Evolutionary conservation across 257 asterid genomes (phyloP).

Genomic region (Salvia hispanica): DNA sequence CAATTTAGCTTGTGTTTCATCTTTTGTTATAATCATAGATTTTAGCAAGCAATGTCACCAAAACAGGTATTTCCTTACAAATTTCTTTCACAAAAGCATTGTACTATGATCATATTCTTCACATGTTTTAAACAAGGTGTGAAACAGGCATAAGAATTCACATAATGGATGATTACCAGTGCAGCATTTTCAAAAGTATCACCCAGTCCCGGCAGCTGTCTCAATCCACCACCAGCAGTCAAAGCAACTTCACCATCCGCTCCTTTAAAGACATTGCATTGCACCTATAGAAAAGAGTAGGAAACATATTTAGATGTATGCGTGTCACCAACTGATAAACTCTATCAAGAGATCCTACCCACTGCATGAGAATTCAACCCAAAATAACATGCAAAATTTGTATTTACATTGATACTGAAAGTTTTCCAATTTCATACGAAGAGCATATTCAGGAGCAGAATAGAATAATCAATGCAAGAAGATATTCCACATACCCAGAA

Average conservation of each 20-base stretch:
- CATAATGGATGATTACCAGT: conserved; percentile 54
- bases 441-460: conserved; percentile 19
- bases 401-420: not conserved
- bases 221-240: conserved; percentile 91
- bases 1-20: conserved; percentile 22
- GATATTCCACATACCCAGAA: conserved; percentile 66
- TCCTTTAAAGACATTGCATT: conserved; percentile 92
- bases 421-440: not conserved
- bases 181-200: conserved; percentile 86
- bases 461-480: conserved; percentile 3
- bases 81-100: conserved; percentile 7
- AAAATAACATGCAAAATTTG: conserved; percentile 4
- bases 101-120: not conserved
- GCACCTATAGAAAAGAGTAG: conserved; percentile 55
- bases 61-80: conserved; percentile 7
- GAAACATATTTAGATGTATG: conserved; percentile 20
- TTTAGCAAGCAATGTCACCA: conserved; percentile 13
- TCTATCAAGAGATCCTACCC: conserved; percentile 10
- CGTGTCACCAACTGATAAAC: conserved; percentile 10
- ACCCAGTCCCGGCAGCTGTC: conserved; percentile 78
- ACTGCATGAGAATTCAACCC: conserved; percentile 6
- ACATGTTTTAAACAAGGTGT: not conserved
- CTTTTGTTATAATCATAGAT: conserved; percentile 5
- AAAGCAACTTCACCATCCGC: conserved; percentile 83
- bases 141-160: conserved; percentile 21